These are phyloP conservation scores for Peltaster fructicola DNA, from an alignment of 2,329 filamentous ascomycete species.

Conservation along the genomic window DNA sequence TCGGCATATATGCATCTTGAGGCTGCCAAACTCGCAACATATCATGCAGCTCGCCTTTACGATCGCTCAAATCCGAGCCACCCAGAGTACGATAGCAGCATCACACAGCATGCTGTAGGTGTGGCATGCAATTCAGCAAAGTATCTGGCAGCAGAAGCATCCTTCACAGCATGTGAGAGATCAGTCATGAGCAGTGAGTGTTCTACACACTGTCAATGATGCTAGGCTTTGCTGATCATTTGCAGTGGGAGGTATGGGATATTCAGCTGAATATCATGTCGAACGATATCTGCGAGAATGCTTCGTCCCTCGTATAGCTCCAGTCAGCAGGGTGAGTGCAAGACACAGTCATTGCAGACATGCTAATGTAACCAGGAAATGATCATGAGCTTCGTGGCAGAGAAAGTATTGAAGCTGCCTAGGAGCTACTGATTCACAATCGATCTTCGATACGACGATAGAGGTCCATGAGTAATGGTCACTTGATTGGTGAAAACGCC, in stretches of 20 bases:
- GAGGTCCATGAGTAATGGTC: too few relatives aligned
- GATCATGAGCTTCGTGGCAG: slow-evolving; percentile 57
- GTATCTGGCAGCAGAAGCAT: slow-evolving; percentile 42
- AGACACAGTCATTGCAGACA: not conserved
- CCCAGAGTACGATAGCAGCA: slow-evolving; percentile 17
- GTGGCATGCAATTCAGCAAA: slow-evolving; percentile 40
- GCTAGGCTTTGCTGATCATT: too few relatives aligned
- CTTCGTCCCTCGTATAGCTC: slow-evolving; percentile 41
- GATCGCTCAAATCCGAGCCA: slow-evolving; percentile 26
- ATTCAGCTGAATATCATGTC: slow-evolving; percentile 45
- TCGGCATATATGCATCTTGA: slow-evolving; percentile 44
- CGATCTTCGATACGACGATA: too few relatives aligned
- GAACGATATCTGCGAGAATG: slow-evolving; percentile 42
- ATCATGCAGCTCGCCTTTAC: slow-evolving; percentile 41
- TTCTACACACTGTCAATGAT: too few relatives aligned
- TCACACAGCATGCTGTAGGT: slow-evolving; percentile 30
- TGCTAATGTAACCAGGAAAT: slow-evolving; percentile 37
- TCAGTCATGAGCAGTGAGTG: slow-evolving; percentile 39
- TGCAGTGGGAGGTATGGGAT: slow-evolving; percentile 48
- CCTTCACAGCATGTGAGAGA: slow-evolving; percentile 41
- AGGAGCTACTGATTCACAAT: slow-evolving; percentile 52
- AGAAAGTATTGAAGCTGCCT: slow-evolving; percentile 49
- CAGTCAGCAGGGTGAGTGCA: slow-evolving; percentile 33
- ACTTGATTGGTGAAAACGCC: too few relatives aligned
- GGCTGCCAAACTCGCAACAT: slow-evolving; percentile 42